A percentile compares a stretch with the other conserved stretches of the same genome.
phyloP scores from a whole-genome alignment of 1,284 basidiomycete genomes.

The Apiotrichum laibachii region DNA sequence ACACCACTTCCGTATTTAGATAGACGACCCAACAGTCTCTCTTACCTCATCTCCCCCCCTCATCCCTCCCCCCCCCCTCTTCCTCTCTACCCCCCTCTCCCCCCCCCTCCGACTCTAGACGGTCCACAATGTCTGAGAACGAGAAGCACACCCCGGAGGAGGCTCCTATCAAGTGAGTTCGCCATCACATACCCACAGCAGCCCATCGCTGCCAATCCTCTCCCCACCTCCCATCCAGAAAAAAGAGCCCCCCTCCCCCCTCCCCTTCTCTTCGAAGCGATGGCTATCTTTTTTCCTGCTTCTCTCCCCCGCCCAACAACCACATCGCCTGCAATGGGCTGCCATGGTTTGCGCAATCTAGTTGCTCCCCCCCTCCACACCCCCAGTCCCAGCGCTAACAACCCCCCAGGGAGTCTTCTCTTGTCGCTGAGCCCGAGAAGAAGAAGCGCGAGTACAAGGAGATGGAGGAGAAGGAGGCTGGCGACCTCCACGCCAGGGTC shows the following conservation, averaged over 20 bases:
- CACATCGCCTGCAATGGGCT: not conserved
- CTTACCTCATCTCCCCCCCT: conserved; percentile 4
- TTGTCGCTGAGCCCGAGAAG: conserved; percentile 54
- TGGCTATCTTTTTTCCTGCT: not conserved
- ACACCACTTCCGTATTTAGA: conserved; percentile 22
- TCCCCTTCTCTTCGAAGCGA: not conserved
- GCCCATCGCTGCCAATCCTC: not conserved
- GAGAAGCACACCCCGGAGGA: conserved; percentile 45
- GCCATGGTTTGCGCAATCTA: too few relatives aligned
- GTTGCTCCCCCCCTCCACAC: not conserved
- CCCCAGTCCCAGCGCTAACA: conserved; percentile 3
- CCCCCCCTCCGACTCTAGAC: conserved; percentile 13
- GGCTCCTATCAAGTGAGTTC: conserved; percentile 44
- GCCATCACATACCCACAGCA: not conserved
- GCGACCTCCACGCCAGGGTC: conserved; percentile 65
- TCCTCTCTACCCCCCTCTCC: conserved; percentile 14
- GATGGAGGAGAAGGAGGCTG: conserved; percentile 66
- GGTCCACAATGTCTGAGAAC: conserved; percentile 37
- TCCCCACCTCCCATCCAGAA: not conserved
- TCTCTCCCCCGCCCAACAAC: not conserved
- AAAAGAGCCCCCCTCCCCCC: not conserved
- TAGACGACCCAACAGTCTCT: conserved; percentile 10
- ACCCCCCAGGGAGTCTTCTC: conserved; percentile 35
- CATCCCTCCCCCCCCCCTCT: conserved; percentile 8
- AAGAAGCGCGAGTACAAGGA: conserved; percentile 90